These are phyloP conservation scores for Spinacia oleracea DNA, from an alignment of 179 eudicot species.

Conservation along the genomic window DNA sequence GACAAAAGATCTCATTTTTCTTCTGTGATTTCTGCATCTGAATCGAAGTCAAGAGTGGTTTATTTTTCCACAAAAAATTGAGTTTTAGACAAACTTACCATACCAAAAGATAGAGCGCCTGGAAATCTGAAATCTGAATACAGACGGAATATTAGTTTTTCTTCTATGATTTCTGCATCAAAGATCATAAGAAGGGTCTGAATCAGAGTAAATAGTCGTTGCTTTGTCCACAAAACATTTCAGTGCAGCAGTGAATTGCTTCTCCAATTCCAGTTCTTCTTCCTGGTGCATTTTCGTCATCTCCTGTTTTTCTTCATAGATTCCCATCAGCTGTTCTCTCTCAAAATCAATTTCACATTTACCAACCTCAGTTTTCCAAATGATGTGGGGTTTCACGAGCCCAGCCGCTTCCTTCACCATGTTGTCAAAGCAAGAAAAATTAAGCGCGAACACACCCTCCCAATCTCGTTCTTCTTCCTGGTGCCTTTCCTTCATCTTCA, in stretches of 20 bases:
- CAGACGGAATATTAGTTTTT: neutral
- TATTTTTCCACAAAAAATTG: slow-evolving; percentile 39
- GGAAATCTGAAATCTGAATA: too few relatives aligned
- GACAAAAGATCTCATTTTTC: neutral
- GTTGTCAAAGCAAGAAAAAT: neutral
- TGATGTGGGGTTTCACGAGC: slow-evolving; percentile 30
- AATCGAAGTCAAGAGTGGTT: slow-evolving; percentile 14
- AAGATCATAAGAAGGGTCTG: slow-evolving; percentile 4
- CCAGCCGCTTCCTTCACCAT: slow-evolving; percentile 36
- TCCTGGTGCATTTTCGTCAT: slow-evolving; percentile 41
- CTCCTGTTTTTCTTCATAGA: slow-evolving; percentile 36
- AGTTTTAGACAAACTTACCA: neutral
- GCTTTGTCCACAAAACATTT: slow-evolving; percentile 41
- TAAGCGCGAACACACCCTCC: too few relatives aligned
- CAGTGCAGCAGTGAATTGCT: slow-evolving; percentile 38
- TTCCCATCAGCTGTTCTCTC: slow-evolving; percentile 38
- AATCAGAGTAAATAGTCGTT: slow-evolving; percentile 16
- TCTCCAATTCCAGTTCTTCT: slow-evolving; percentile 45
- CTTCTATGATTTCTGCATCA: neutral
- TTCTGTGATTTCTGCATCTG: neutral
- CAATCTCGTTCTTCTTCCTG: slow-evolving; percentile 39
- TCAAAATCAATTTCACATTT: slow-evolving; percentile 37
- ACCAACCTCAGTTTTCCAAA: slow-evolving; percentile 34
- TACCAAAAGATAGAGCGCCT: neutral
- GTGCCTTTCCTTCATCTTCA: slow-evolving; percentile 41